These are phyloP conservation scores for Dichotomocladium elegans DNA, from an alignment of 371 early-diverging fungal genomes.

Conservation along the genomic window DNA sequence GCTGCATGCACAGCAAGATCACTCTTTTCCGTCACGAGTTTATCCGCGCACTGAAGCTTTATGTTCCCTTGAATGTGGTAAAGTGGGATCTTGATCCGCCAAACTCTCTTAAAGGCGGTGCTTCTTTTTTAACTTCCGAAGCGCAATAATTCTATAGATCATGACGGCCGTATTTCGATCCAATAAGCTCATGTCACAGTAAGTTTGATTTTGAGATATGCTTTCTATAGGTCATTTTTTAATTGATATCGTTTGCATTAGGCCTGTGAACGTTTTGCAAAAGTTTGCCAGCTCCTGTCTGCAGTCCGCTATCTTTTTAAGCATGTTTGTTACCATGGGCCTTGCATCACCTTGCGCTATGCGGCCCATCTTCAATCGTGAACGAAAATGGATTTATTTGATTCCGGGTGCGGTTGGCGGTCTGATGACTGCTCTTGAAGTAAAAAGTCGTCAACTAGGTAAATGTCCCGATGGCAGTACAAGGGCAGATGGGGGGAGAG, in stretches of 20 bases:
- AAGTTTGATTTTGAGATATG: too few relatives aligned
- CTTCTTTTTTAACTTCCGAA: background rate
- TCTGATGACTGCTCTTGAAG: slow-evolving; percentile 67
- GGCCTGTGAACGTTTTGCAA: slow-evolving; percentile 25
- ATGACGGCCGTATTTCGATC: slow-evolving; percentile 54
- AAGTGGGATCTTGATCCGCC: too few relatives aligned
- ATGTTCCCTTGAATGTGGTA: slow-evolving; percentile 69
- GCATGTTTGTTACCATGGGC: slow-evolving; percentile 61
- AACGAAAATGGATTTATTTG: slow-evolving; percentile 50
- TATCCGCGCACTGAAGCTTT: slow-evolving; percentile 57
- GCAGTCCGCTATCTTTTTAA: slow-evolving; percentile 69
- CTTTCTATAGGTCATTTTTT: too few relatives aligned
- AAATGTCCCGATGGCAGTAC: too few relatives aligned
- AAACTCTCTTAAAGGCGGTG: background rate
- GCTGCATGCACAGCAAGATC: slow-evolving; percentile 42
- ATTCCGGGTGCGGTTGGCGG: slow-evolving; percentile 68
- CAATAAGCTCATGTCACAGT: slow-evolving; percentile 37
- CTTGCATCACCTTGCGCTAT: slow-evolving; percentile 62
- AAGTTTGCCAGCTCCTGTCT: slow-evolving; percentile 53
- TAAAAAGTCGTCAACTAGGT: slow-evolving; percentile 66
- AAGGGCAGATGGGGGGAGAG: too few relatives aligned
- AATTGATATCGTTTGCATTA: slow-evolving; percentile 5
- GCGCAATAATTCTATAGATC: slow-evolving; percentile 21
- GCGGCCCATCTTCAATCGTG: slow-evolving; percentile 53
- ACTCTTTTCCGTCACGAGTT: slow-evolving; percentile 40